Base-by-base conservation (phyloP, 768 basidiomycete genomes). In the Tylopilus plumbeoviolaceoides region DNA sequence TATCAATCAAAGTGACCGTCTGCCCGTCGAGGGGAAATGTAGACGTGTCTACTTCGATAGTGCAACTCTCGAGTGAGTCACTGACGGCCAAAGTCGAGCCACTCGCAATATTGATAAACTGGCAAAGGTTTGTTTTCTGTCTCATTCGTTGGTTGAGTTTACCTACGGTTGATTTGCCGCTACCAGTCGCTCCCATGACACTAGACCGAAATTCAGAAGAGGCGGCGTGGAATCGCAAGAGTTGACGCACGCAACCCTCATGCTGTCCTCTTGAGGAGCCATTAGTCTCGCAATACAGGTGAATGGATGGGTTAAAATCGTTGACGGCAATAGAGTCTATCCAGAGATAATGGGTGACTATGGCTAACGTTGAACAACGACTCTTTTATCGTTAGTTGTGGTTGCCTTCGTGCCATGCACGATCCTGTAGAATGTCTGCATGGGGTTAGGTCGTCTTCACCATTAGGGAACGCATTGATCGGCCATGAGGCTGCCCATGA, bases 1-100 rank as follows among this genome's bases (percentile, higher is more conserved):
- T 84, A 56, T 84, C 83, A 43, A 84, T 74, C 17, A 84, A 61
- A 0, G 67, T 74, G 33, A 83, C 69, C 15, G 50, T 60, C 10
- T 64, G 65, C 3, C 73, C 77, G 38, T 77, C 73, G 11, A 80
- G 60, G 23, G 66, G 56, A 58, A 82, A 79, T 0, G 76, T 66
- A 9, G 70, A 55, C 0, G 77, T 66, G 38, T 56, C 55, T 12
- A 65, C 63, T 14, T 65, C 57, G 43, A 56, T n/a, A 28, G 62
- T 63, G 36, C 62, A 63, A 21, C 62, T 65, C 41, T 62, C 63
- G 12, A 63, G 63, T 14, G 62, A 65, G 23, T 65, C 50, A 14
- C 63, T 65, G 48, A 65, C 63, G 18, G 47, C 43, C 35, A 62
- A 15, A 38, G 14, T 49, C 17, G 62, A 64, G 31, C 60, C 62